Evolutionary conservation across 192 early-diverging fungal species (phyloP), one percentile per base, ranked within the genome.

Genomic region (Backusella tarrabulga): DNA sequence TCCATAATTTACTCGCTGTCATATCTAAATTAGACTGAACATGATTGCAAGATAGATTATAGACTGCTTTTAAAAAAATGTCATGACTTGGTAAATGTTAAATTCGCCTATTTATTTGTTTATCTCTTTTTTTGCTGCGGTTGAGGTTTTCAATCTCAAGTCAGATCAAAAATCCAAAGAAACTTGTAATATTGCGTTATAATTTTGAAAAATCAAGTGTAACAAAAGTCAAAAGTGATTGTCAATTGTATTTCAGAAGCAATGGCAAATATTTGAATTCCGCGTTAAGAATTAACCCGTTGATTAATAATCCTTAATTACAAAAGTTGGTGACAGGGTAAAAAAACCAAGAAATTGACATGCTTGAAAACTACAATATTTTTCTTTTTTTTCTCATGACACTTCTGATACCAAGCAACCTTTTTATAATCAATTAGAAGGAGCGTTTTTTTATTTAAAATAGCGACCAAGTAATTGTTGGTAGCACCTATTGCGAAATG

Each of bases 171-270:
- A 63, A 29, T 29, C n/a, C 23, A 60, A 60, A 60, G 56, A 60
- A 60, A 60, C 23, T 11, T 29, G 21, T 63, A 63, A 29, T 63
- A 63, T 63, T 63, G 23, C 56, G 56, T 63, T 63, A 23, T 63
- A 29, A 40, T 40, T 63, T 63, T 63, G 56, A 63, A 63, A 50
- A 63, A 26, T 63, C 56, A 63, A 63, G 56, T 63, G 56, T 63
- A 63, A 63, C 56, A 63, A 12, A 40, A 63, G 9, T 29, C 9
- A 63, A 29, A 63, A 63, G 2, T 17, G 26, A 63, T 26, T 29
- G 26, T 3, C 12, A 3, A 60, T 60, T 60, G 21, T 60, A 60
- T 63, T 21, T 14, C 56, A 63, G 26, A 29, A 63, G 9, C 3
- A 29, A 14, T 63, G 21, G 3, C 6, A 1, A 50, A 50, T 7